phyloP scores from a whole-genome alignment of 805 yeast species.

The Candida dendrica region DNA sequence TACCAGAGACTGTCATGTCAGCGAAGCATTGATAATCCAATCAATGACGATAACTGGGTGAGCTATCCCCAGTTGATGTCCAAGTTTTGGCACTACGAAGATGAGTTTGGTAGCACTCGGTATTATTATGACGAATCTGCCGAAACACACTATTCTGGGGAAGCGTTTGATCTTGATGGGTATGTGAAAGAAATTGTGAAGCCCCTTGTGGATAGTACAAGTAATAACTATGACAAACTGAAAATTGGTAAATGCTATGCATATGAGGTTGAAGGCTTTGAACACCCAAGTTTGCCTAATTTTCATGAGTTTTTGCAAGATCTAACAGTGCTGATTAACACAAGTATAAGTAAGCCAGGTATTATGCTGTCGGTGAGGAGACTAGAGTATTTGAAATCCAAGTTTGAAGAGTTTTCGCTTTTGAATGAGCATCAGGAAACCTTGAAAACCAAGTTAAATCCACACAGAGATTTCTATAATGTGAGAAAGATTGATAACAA shows the following conservation, averaged over 20 bases:
- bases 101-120: slow-evolving; percentile 18
- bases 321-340: slow-evolving; percentile 18
- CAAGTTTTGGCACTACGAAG: slow-evolving; percentile 33
- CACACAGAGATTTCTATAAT: slow-evolving; percentile 36
- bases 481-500: slow-evolving; percentile 58
- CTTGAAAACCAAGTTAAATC: slow-evolving; percentile 28
- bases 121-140: slow-evolving; percentile 17
- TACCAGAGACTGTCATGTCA: slow-evolving; percentile 63
- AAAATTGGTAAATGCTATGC: slow-evolving; percentile 9
- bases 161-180: slow-evolving; percentile 24
- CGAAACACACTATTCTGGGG: slow-evolving; percentile 27
- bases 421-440: slow-evolving; percentile 28
- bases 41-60: slow-evolving; percentile 58
- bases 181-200: slow-evolving; percentile 14
- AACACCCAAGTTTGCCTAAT: slow-evolving; percentile 15
- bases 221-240: background rate
- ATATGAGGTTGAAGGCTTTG: slow-evolving; percentile 18
- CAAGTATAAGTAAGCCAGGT: slow-evolving; percentile 8
- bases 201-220: background rate
- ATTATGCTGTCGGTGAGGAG: slow-evolving; percentile 19
- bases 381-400: slow-evolving; percentile 23
- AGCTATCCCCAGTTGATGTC: slow-evolving; percentile 71
- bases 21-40: slow-evolving; percentile 63
- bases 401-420: slow-evolving; percentile 28
- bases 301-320: slow-evolving; percentile 25